Conservation (phyloP, 768 basidiomycete genomes). For the Sporobolomyces roseus region DNA sequence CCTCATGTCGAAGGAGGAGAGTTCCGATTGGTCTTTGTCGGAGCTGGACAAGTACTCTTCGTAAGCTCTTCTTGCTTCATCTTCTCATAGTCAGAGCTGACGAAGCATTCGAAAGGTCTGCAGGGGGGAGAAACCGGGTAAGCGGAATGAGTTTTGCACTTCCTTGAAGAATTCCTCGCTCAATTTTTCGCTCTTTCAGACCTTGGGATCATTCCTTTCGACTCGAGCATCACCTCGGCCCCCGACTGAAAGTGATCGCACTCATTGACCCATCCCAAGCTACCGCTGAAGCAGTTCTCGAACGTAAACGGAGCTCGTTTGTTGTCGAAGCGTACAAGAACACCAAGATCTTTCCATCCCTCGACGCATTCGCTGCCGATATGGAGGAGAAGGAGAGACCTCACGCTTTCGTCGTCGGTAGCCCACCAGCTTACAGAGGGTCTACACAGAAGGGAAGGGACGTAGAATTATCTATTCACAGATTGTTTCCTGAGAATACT, state of each 20-base stretch:
- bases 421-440: slow-evolving; percentile 1
- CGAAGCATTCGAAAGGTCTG: slow-evolving; percentile 1
- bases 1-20: neutral
- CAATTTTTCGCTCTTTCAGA: slow-evolving; percentile 49
- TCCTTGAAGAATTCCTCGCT: neutral
- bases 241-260: slow-evolving; percentile 85
- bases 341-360: slow-evolving; percentile 52
- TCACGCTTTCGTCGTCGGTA: slow-evolving; percentile 4
- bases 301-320: slow-evolving; percentile 64
- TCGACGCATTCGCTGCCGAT: neutral
- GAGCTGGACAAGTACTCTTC: slow-evolving; percentile 37
- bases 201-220: slow-evolving; percentile 93
- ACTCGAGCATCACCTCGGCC: slow-evolving; percentile 80
- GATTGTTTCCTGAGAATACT: neutral
- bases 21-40: slow-evolving; percentile 24
- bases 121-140: slow-evolving; percentile 12
- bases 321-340: slow-evolving; percentile 84
- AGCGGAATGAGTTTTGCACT: neutral
- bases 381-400: neutral
- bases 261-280: slow-evolving; percentile 86
- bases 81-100: slow-evolving; percentile 45
- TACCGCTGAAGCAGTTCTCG: slow-evolving; percentile 73
- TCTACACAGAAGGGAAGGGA: neutral
- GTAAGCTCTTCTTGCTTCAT: neutral
- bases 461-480: slow-evolving; percentile 1